Base-by-base conservation (phyloP, 2,329 filamentous ascomycete species). In the Phyllosticta citriasiana region DNA sequence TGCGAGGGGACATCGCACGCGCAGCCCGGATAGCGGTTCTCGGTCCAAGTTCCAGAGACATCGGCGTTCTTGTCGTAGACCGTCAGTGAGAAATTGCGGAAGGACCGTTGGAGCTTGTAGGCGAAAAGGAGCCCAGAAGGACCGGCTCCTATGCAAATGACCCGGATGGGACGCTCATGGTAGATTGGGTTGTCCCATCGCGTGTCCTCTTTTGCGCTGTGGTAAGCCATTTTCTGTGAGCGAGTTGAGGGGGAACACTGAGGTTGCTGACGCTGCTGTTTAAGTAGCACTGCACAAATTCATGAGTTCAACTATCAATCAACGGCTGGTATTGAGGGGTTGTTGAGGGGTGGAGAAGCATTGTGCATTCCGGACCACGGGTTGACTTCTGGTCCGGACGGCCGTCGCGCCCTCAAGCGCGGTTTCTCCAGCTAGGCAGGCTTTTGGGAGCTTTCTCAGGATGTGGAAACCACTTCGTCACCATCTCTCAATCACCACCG, bases 31-130 rank as follows among this genome's bases (percentile, higher is more conserved):
- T 76, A 76, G 64, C 71, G 70, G 67, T 82, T 82, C 66, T 82
- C 80, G 52, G 69, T 79, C 80, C 80, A 82, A 2, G 80, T 82
- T 4, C 80, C 80, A 1, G 73, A 72, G 0, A 81, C 69, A 52
- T 76, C 75, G 1, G 69, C 59, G 63, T 81, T 80, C 67, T 80
- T 80, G 65, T 82, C 79, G 62, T 78, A 81, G 3, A 80, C 68
- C 9, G 68, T 68, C 58, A 73, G 67, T 10, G 65, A 71, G 67
- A 74, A 78, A 63, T 79, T 77, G 10, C 66, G 66, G 59, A 81
- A 78, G 35, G 75, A 73, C 30, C 71, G 71, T 62, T 75, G 74
- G 7, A 80, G 68, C 67, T 81, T 81, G 71, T 80, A 80, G 16
- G 78, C 78, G 65, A 80, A 69, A 47, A 75, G 65, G 0, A 81